Evolutionary conservation across 495 filamentous ascomycete species (phyloP), one percentile per base, ranked within the genome.

Genomic region (Pyrenula aspistea): DNA sequence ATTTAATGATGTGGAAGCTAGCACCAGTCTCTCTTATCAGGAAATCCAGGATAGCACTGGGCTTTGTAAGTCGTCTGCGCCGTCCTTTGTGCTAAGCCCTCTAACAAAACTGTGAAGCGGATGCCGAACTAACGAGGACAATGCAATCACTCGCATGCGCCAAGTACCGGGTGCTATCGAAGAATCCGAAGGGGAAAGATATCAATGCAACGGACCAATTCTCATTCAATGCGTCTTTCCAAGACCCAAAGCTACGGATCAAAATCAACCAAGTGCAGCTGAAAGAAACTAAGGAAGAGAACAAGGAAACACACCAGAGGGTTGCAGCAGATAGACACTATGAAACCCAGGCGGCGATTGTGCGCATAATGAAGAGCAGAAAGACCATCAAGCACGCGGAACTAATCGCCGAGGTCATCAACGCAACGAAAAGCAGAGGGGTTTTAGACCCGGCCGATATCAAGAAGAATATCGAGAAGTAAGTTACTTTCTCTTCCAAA

Each of bases 191-290:
- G 67, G 87, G 89, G 52, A 80, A 83, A 48, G 90, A 96, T 0
- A 84, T 99, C 53, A 76, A 78, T 54, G 60, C 70, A 1, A 87
- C 78, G 2, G 93, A 99, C 67, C 81, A 79, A 12, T 99, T 99
- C 64, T 75, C 76, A 0, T 80, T 93, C 59, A 97, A 97, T 69
- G 60, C 74, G 23, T 65, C 62, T 19, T 99, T 99, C 69, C 71
- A 71, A 19, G 85, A 95, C 61, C 77, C 79, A 24, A 95, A 95
- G 70, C 88, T 85, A 71, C 85, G 90, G 56, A 84, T 99, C 71
- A 97, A 99, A 75, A 96, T 97, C 76, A 98, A 97, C 71, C 89
- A 94, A 70, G 89, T 99, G 57, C 94, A 99, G 70, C 78, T 96
- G 52, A 92, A 91, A 67, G 94, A 97, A 72, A 97, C 94, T 8